These are phyloP conservation scores for Globisporangium polare DNA, from an alignment of 352 stramenopile species.

Conservation along the genomic window DNA sequence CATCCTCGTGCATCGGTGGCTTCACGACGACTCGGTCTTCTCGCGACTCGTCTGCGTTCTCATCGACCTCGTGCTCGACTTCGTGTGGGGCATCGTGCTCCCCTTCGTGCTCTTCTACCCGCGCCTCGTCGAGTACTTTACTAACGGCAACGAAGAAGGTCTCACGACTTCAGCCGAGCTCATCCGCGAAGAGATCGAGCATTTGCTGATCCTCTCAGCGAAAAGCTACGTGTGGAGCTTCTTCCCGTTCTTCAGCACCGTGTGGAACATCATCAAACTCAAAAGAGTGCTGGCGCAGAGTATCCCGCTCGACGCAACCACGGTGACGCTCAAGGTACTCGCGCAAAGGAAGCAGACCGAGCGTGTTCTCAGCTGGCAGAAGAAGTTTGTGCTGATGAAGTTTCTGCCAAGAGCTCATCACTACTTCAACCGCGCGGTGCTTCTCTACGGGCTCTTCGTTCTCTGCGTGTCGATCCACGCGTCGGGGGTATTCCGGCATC, in stretches of 20 bases:
- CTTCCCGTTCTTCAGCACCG: conserved; percentile 11
- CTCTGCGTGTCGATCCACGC: conserved; percentile 8
- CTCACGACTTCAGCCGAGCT: conserved; percentile 2
- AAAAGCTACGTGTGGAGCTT: conserved; percentile 7
- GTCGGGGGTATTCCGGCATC: background rate
- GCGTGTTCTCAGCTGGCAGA: background rate
- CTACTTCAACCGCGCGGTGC: background rate
- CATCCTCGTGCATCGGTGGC: conserved; percentile 5
- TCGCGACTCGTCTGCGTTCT: conserved; percentile 8
- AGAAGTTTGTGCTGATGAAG: conserved; percentile 2
- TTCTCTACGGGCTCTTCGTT: conserved; percentile 3
- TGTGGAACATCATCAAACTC: conserved; percentile 13
- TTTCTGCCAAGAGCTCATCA: conserved; percentile 2
- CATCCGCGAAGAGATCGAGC: conserved; percentile 12
- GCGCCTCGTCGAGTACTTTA: conserved; percentile 7
- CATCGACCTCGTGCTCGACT: conserved; percentile 13
- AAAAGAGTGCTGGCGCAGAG: background rate
- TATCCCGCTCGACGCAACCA: background rate
- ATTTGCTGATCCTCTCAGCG: conserved; percentile 7
- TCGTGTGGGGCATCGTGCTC: conserved; percentile 13
- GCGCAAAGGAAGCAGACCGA: background rate
- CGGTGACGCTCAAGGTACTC: background rate
- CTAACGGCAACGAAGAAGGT: background rate
- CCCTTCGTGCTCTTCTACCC: conserved; percentile 9
- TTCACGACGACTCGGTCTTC: conserved; percentile 8